Conservation (phyloP, 1,284 basidiomycete genomes). For the Earliella scabrosa region DNA sequence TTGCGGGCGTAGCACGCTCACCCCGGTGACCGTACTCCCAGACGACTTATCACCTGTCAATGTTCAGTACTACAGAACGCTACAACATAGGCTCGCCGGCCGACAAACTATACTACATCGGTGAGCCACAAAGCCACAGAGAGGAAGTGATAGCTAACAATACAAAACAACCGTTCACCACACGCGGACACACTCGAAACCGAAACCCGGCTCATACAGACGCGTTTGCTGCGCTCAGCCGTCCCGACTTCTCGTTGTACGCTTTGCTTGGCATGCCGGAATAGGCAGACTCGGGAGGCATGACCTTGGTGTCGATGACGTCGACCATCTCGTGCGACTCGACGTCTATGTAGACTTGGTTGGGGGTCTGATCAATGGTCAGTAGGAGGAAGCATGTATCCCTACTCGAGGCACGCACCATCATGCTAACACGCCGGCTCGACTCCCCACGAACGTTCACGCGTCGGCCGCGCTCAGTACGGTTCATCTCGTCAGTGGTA, state of each 20-base stretch:
- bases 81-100: too few relatives aligned
- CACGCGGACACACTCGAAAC: too few relatives aligned
- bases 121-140: too few relatives aligned
- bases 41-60: too few relatives aligned
- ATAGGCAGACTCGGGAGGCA: constrained; percentile 4
- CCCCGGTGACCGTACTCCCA: too few relatives aligned
- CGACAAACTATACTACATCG: too few relatives aligned
- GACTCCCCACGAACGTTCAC: constrained; percentile 19
- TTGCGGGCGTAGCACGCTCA: too few relatives aligned
- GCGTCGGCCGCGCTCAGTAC: constrained; percentile 13
- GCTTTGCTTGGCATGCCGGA: constrained; percentile 8
- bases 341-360: constrained; percentile 38
- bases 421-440: constrained; percentile 25
- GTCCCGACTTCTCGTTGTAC: constrained; percentile 20
- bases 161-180: too few relatives aligned
- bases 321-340: constrained; percentile 38
- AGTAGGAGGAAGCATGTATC: background rate
- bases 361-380: constrained; percentile 23
- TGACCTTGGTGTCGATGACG: constrained; percentile 20
- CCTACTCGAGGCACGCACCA: constrained; percentile 8
- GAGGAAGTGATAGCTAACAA: too few relatives aligned
- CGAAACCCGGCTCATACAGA: background rate
- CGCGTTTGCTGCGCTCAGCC: constrained; percentile 3
- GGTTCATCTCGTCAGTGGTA: constrained; percentile 12
- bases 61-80: too few relatives aligned